phyloP scores from a whole-genome alignment of 108 stramenopile genomes.

The Mediolabrus comicus region DNA sequence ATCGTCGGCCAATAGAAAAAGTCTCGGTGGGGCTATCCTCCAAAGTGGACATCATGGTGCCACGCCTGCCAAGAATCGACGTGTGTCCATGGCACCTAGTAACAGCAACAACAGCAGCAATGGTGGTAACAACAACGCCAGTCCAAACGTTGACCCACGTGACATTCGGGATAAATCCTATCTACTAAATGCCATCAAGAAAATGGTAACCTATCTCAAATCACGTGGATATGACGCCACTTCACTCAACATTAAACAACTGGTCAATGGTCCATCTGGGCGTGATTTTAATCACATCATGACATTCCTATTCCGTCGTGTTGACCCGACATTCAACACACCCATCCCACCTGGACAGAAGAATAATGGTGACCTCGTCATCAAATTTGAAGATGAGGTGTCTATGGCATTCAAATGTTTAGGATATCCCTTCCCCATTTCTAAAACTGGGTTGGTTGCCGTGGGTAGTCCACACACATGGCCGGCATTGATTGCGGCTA shows the following conservation, averaged over 20 bases:
- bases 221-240: slow-evolving; percentile 54
- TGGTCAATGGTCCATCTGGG: slow-evolving; percentile 75
- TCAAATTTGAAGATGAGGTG: slow-evolving; percentile 97
- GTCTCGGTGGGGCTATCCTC: slow-evolving; percentile 20
- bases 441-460: slow-evolving; percentile 91
- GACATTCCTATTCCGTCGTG: slow-evolving; percentile 86
- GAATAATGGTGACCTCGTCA: slow-evolving; percentile 35
- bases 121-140: neutral
- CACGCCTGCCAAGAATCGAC: slow-evolving; percentile 26
- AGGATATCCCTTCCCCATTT: slow-evolving; percentile 92
- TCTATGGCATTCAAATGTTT: slow-evolving; percentile 86
- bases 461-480: slow-evolving; percentile 99
- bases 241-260: slow-evolving; percentile 9
- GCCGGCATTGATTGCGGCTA: slow-evolving; percentile 93
- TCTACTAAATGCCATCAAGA: slow-evolving; percentile 53
- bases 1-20: slow-evolving; percentile 11
- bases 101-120: neutral
- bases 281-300: slow-evolving; percentile 95
- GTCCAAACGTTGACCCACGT: slow-evolving; percentile 36
- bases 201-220: slow-evolving; percentile 70
- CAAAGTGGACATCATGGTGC: neutral
- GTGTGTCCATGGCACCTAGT: slow-evolving; percentile 25
- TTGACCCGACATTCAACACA: slow-evolving; percentile 84
- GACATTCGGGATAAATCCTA: slow-evolving; percentile 63
- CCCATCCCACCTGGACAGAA: neutral